Evolutionary conservation across 441 rosid genomes (phyloP), one percentile per base, ranked within the genome.

Genomic region (Gossypium davidsonii): DNA sequence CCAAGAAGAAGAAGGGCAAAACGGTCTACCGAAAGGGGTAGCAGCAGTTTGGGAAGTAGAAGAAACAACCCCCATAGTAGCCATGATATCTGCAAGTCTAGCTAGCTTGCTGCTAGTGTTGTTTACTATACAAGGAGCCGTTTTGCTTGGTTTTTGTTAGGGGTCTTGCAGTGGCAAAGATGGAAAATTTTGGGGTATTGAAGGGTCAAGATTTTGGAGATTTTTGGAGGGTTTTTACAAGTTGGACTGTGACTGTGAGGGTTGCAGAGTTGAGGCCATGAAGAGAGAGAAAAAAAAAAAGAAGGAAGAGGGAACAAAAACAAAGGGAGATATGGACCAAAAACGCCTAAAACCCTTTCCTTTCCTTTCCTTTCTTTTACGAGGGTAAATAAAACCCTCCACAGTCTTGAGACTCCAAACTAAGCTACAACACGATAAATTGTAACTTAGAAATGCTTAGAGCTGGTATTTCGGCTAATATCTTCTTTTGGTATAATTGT

Each of bases 61-160:
- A 70, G 91, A 83, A 81, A 84, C 70, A 83, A 85, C 72, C 70
- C 94, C 93, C 91, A 90, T 88, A 67, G 88, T 84, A 78, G 88
- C 84, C 79, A 76, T 72, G 53, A 78, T 57, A 58, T 81, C 82
- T 31, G 81, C 74, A 71, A 80, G 75, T 78, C 79, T 84, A 56
- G 87, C 88, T 83, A 90, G 88, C 83, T 85, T 86, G 74, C 78
- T 70, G 72, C 55, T 15, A 60, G 66, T 34, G 72, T 52, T 69
- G 46, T 28, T 48, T 25, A 69, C 31, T 18, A 49, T 53, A 78
- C 74, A 71, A 77, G 74, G 75, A 79, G 85, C 85, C 80, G 89
- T 83, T 77, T 79, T 87, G 76, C 18, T 57, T 74, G 77, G 64
- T 67, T 44, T 39, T 28, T 52, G 46, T 68, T 4, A 28, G 46